Base-by-base conservation (phyloP, 2,329 filamentous ascomycete genomes). In the Colletotrichum godetiae region DNA sequence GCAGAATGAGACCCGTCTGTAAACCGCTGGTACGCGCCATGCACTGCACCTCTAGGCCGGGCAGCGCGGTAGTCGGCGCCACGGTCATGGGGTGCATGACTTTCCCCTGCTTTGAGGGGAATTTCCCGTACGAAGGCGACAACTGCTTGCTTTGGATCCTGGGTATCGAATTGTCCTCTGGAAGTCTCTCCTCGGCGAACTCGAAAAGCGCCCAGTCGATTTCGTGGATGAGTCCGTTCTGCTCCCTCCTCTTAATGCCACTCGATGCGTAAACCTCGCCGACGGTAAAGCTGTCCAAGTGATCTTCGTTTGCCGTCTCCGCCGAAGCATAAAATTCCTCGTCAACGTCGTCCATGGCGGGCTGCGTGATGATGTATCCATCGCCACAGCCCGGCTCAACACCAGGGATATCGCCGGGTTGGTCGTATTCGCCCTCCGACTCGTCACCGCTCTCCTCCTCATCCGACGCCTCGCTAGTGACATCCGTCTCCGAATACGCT, bases 191-290 rank as follows among this genome's bases (percentile, higher is more conserved):
- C 4, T 92, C 87, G 12, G 92, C 86, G 75, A 98, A 94, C 76
- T 94, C 91, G 77, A 98, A 95, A 2, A 98, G 86, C 0, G 95
- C 95, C 96, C 96, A 98, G 81, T 98, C 96, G 57, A 98, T 95
- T 81, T 98, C 96, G 80, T 98, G 96, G 6, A 94, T 87, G 29
- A 97, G 85, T 5, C 92, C 92, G 74, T 93, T 88, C 72, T 90
- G 88, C 67, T 92, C 89, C 64, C 93, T 92, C 35, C 96, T 91
- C 5, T 95, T 91, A 72, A 98, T 93, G 7, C 96, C 96, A 27
- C 95, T 98, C 0, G 95, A 97, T 0, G 96, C 96, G 78, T 97
- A 95, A 4, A 98, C 87, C 78, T 95, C 91, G 3, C 96, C 96
- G 1, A 98, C 87, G 15, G 91, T 90, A 78, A 94, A 97, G 0